These are phyloP conservation scores for Beauveria scarabaeidicola DNA, from an alignment of 2,329 filamentous ascomycete genomes.

Conservation along the genomic window DNA sequence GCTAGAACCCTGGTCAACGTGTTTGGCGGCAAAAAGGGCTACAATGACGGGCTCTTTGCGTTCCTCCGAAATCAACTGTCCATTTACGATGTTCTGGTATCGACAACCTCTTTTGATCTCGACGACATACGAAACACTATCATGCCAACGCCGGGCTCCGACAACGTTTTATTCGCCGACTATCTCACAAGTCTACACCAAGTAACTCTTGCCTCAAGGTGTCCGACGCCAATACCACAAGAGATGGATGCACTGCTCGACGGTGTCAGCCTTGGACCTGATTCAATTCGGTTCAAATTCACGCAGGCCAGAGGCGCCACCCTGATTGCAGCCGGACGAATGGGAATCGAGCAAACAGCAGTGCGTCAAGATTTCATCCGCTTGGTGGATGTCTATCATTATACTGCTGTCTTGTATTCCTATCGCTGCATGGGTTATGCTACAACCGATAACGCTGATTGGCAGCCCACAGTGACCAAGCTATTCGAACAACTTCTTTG, in stretches of 20 bases:
- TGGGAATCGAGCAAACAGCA: conserved; percentile 14
- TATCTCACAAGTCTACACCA: conserved; percentile 17
- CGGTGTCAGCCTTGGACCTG: not conserved
- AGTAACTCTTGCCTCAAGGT: conserved; percentile 16
- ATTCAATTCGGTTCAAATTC: conserved; percentile 15
- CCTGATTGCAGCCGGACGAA: conserved; percentile 19
- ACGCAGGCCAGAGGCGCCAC: conserved; percentile 21
- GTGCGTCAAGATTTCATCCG: conserved; percentile 20
- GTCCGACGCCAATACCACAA: not conserved
- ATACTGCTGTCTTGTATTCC: conserved; percentile 21
- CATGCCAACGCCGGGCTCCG: conserved; percentile 15
- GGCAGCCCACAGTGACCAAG: conserved; percentile 13
- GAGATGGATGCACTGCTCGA: conserved; percentile 5
- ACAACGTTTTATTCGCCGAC: conserved; percentile 19
- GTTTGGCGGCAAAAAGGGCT: conserved; percentile 17
- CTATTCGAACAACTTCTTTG: conserved; percentile 17
- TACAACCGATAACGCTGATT: conserved; percentile 11
- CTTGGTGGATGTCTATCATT: conserved; percentile 22
- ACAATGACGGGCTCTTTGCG: conserved; percentile 17
- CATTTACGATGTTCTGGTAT: conserved; percentile 21
- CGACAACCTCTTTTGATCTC: conserved; percentile 21
- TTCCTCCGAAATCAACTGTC: conserved; percentile 23
- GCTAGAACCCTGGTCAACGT: conserved; percentile 22
- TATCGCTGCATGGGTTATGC: conserved; percentile 20
- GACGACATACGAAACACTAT: conserved; percentile 17